These are phyloP conservation scores for Papilionanthe hybrid DNA, from an alignment of 116 monocot genomes.

Conservation along the genomic window DNA sequence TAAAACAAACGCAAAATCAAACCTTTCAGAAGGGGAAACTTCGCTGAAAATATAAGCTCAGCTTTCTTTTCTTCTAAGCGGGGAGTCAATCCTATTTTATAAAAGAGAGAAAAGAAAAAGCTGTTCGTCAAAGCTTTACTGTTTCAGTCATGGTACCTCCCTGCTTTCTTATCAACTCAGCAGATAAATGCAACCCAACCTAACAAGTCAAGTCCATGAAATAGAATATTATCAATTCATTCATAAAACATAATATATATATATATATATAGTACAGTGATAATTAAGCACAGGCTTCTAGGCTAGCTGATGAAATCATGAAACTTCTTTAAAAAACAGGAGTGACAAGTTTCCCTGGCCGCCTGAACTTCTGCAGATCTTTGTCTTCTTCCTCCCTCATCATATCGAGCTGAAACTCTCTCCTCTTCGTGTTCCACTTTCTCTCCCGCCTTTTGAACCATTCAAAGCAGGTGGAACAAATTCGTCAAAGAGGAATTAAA, in stretches of 20 bases:
- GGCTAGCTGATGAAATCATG: neutral
- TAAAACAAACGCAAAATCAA: too few relatives aligned
- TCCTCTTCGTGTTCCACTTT: neutral
- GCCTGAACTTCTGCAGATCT: neutral
- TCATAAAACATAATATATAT: too few relatives aligned
- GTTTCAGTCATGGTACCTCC: too few relatives aligned
- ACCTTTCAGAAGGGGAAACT: too few relatives aligned
- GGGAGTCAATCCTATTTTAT: too few relatives aligned
- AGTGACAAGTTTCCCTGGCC: neutral
- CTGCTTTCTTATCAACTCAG: too few relatives aligned
- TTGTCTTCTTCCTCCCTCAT: neutral
- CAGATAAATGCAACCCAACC: neutral
- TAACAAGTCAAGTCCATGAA: neutral
- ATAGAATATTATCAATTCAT: neutral
- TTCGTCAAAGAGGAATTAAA: neutral
- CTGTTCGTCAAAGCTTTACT: too few relatives aligned
- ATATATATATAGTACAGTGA: neutral
- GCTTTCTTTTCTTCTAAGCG: too few relatives aligned
- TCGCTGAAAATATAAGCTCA: too few relatives aligned
- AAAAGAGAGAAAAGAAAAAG: too few relatives aligned
- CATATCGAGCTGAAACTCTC: neutral
- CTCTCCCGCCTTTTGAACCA: neutral
- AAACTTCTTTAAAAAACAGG: neutral
- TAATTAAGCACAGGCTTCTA: neutral
- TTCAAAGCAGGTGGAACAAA: neutral